Base-by-base conservation (phyloP, 2,329 filamentous ascomycete genomes). In the Alternaria postmessia region DNA sequence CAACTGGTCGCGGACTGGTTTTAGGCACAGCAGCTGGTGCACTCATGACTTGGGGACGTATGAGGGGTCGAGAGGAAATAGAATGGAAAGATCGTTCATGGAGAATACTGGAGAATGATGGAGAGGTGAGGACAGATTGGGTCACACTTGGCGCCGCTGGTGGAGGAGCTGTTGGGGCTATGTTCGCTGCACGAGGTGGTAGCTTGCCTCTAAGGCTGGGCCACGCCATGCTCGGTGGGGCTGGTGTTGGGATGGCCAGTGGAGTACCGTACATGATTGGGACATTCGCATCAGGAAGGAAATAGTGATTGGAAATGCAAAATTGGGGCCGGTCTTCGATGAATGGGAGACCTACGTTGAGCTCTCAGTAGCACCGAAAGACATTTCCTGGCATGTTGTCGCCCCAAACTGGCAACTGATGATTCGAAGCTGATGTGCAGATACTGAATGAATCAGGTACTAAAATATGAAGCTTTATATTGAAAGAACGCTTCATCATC, bases 41-140 rank as follows among this genome's bases (percentile, higher is more conserved):
- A 2, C 59, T 83, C 5, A 82, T 78, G 64, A 78, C 86, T 4
- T 72, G 76, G 28, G 79, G 70, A 0, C 78, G 83, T 3, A 89
- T 90, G 87, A 77, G 77, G 54, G 86, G 84, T 0, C 80, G 81
- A 16, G 82, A 87, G 65, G 80, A 84, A 41, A 86, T 90, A 32
- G 87, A 90, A 74, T 90, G 88, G 88, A 77, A 84, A 68, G 88
- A 90, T 70, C 81, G 88, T 18, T 83, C 83, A 57, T 90, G 88
- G 87, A 79, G 88, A 30, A 70, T 91, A 51, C 66, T 88, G 43
- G 85, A 85, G 75, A 89, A 86, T 63, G 66, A 66, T 30, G 69
- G 69, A 0, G 87, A 91, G 79, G 69, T 85, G 0, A 81, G 85
- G 66, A 82, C 81, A 49, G 87, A 89, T 70, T 85, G 86, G 67